Conservation (phyloP, 805 yeast genomes). For the Zygotorulaspora chibaensis region DNA sequence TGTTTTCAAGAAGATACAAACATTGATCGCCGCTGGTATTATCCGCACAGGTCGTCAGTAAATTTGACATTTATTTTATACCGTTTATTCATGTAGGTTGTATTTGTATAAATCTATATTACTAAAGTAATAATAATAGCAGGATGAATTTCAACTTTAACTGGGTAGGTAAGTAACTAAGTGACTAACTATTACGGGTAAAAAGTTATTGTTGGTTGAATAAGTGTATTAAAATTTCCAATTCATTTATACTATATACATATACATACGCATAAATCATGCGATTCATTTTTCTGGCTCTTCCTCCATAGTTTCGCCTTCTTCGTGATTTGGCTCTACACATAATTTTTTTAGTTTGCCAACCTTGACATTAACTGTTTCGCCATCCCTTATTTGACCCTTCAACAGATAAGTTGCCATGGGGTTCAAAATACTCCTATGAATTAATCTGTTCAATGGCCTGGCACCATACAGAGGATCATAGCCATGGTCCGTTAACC, state of each 20-base stretch:
- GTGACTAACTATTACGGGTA: too few species aligned
- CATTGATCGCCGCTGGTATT: constrained; percentile 93
- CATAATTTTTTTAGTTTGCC: constrained; percentile 39
- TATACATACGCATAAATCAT: background rate
- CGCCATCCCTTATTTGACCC: constrained; percentile 66
- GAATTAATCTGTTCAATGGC: constrained; percentile 87
- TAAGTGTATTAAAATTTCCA: too few species aligned
- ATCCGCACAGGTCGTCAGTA: constrained; percentile 65
- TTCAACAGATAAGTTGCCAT: constrained; percentile 74
- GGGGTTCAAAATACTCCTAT: constrained; percentile 80
- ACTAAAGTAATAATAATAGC: too few species aligned
- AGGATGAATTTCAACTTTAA: background rate
- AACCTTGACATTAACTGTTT: constrained; percentile 49
- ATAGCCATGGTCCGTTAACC: constrained; percentile 83
- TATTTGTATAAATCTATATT: background rate
- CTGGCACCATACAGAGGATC: constrained; percentile 94
- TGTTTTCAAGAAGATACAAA: constrained; percentile 78
- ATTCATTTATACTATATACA: background rate
- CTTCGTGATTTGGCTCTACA: constrained; percentile 46
- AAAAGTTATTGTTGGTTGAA: too few species aligned
- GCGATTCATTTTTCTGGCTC: constrained; percentile 18
- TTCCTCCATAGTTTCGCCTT: constrained; percentile 28
- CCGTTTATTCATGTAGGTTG: background rate
- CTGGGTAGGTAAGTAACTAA: too few species aligned
- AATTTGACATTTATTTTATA: background rate